Conservation (phyloP, 805 yeast species). For the Peterozyma xylosa region DNA sequence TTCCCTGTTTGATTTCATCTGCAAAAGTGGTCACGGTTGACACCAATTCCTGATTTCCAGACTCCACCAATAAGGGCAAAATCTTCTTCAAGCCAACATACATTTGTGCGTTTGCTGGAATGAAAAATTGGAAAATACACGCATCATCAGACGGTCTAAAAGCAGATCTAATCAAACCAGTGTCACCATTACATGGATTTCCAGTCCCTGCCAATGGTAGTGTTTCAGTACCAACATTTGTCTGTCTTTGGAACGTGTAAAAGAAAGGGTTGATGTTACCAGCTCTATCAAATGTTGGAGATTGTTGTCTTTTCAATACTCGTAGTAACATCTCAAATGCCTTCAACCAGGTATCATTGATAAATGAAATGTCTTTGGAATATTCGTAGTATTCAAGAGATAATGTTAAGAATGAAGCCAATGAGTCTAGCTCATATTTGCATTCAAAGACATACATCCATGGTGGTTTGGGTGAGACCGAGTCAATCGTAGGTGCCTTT, state of each 20-base stretch:
- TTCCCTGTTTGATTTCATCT: conserved; percentile 40
- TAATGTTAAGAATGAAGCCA: conserved; percentile 74
- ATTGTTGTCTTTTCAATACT: conserved; percentile 52
- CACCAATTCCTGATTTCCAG: conserved; percentile 11
- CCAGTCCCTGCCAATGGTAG: conserved; percentile 74
- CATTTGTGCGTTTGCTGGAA: conserved; percentile 82
- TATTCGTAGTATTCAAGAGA: conserved; percentile 60
- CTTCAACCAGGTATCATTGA: conserved; percentile 43
- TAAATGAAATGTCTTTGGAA: conserved; percentile 36
- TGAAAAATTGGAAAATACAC: conserved; percentile 67
- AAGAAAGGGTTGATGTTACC: conserved; percentile 42
- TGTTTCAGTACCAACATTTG: conserved; percentile 76
- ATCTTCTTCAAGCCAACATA: conserved; percentile 49
- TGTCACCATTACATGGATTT: conserved; percentile 66
- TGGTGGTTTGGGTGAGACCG: conserved; percentile 62
- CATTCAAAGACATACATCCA: conserved; percentile 78
- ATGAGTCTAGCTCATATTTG: conserved; percentile 80
- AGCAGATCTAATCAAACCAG: conserved; percentile 73
- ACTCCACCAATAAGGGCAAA: conserved; percentile 17
- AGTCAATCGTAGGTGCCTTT: conserved; percentile 50
- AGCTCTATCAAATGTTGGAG: conserved; percentile 47
- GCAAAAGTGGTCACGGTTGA: conserved; percentile 29
- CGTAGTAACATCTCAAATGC: conserved; percentile 47
- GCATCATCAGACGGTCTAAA: conserved; percentile 90
- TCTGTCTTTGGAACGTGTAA: conserved; percentile 67